These are phyloP conservation scores for Rhizopogon sp. DNA, from an alignment of 768 basidiomycete species.

Conservation along the genomic window DNA sequence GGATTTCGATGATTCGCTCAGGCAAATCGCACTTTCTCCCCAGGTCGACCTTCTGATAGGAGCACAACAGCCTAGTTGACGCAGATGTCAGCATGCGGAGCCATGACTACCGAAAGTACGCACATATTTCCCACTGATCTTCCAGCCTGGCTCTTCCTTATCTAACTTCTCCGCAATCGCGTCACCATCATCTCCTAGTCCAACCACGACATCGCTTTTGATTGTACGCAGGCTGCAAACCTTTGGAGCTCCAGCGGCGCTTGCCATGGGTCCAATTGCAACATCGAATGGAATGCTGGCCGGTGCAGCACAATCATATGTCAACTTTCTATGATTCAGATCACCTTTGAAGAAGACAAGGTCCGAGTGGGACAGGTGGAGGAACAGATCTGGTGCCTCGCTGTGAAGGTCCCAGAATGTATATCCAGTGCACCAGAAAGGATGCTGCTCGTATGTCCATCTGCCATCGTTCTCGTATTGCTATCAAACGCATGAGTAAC, in stretches of 20 bases:
- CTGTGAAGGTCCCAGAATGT: conserved; percentile 85
- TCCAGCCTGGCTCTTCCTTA: conserved; percentile 87
- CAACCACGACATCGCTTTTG: conserved; percentile 95
- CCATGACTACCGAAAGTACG: conserved; percentile 26
- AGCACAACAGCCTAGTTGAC: conserved; percentile 72
- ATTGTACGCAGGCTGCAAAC: conserved; percentile 86
- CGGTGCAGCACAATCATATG: conserved; percentile 83
- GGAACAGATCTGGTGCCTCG: conserved; percentile 88
- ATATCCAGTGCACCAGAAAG: conserved; percentile 96
- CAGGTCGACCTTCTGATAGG: conserved; percentile 82
- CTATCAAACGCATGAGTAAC: conserved; percentile 27
- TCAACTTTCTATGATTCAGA: conserved; percentile 87
- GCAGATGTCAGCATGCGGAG: conserved; percentile 9
- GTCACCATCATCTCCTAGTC: conserved; percentile 66
- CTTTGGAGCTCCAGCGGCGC: conserved; percentile 80
- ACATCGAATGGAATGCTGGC: conserved; percentile 84
- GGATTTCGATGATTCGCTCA: conserved; percentile 15
- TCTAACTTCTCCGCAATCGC: conserved; percentile 75
- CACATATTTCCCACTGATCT: conserved; percentile 95
- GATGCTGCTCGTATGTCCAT: conserved; percentile 93
- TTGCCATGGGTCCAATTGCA: conserved; percentile 92
- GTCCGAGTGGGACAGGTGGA: conserved; percentile 85
- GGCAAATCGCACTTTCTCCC: conserved; percentile 80
- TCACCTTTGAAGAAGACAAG: conserved; percentile 95
- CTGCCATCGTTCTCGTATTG: conserved; percentile 90